These are phyloP conservation scores for Hansenula sp. DNA, from an alignment of 1,139 yeast species.

Conservation along the genomic window DNA sequence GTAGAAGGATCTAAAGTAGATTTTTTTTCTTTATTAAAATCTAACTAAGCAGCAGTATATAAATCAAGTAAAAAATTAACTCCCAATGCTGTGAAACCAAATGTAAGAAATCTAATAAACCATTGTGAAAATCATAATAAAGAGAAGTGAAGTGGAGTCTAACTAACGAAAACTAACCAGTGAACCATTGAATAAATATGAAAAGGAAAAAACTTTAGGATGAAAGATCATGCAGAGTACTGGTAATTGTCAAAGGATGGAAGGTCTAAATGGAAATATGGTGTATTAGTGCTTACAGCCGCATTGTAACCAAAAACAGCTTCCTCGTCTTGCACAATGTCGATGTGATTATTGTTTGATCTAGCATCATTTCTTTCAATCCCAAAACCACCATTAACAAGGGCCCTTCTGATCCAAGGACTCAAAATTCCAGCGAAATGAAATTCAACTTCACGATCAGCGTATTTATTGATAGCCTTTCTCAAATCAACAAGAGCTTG, in stretches of 20 bases:
- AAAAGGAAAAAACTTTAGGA: not conserved
- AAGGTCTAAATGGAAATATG: constrained; percentile 84
- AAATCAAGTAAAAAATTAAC: too few species aligned
- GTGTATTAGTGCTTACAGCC: constrained; percentile 69
- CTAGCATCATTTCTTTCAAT: constrained; percentile 38
- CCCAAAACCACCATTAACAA: constrained; percentile 80
- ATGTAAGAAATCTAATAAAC: too few species aligned
- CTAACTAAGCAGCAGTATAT: too few species aligned
- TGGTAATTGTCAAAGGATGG: constrained; percentile 56
- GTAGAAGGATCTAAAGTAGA: too few species aligned
- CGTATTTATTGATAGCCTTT: constrained; percentile 67
- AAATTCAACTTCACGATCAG: constrained; percentile 82
- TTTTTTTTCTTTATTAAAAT: too few species aligned
- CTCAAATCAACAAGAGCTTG: constrained; percentile 76
- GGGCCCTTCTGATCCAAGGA: constrained; percentile 82
- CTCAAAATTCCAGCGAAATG: constrained; percentile 84
- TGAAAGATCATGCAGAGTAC: not conserved
- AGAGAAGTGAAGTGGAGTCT: too few species aligned
- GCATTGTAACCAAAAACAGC: constrained; percentile 29
- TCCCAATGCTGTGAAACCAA: too few species aligned
- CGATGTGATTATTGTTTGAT: constrained; percentile 25
- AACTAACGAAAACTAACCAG: too few species aligned
- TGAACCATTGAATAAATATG: not conserved
- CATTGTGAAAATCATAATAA: too few species aligned
- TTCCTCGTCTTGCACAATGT: constrained; percentile 26